phyloP scores from a whole-genome alignment of 2,329 filamentous ascomycete genomes.

The Pyrenophora tritici-repentis region DNA sequence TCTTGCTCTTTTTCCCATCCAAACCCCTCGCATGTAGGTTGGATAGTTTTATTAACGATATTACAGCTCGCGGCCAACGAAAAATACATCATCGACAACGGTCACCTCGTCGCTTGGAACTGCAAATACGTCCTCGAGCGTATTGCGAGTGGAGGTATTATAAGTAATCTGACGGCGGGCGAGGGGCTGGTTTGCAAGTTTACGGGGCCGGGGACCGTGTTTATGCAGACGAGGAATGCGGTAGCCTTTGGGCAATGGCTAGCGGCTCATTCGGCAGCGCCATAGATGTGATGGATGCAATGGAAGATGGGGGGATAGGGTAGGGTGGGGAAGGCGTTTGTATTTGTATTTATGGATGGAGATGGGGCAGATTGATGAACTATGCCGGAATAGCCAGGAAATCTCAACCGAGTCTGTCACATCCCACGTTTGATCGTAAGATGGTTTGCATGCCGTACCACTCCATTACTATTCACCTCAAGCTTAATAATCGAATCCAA shows the following conservation, averaged over 20 bases:
- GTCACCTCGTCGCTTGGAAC: constrained; percentile 95
- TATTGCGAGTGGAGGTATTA: constrained; percentile 85
- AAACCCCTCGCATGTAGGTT: no score
- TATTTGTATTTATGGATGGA: constrained; percentile 62
- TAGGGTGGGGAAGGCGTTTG: no score
- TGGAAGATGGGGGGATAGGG: no score
- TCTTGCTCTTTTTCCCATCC: not conserved
- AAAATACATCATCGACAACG: constrained; percentile 90
- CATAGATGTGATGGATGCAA: not conserved
- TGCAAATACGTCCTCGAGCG: constrained; percentile 91
- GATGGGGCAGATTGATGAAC: not conserved
- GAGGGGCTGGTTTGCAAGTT: constrained; percentile 97
- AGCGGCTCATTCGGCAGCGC: constrained; percentile 20
- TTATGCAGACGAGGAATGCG: constrained; percentile 89
- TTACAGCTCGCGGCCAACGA: constrained; percentile 57
- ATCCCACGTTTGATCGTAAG: no score
- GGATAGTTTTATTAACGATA: not conserved
- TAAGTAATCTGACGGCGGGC: constrained; percentile 80
- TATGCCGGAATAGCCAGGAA: not conserved
- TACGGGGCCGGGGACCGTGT: constrained; percentile 84
- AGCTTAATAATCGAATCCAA: no score
- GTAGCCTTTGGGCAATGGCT: constrained; percentile 64
- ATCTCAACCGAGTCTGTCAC: no score
- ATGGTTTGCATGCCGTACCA: no score
- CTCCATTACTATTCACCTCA: no score